A percentile compares a stretch with the other conserved stretches of the same genome.
Evolutionary conservation across 2,329 filamentous ascomycete species (phyloP).

Genomic region (Polytolypa hystricis): DNA sequence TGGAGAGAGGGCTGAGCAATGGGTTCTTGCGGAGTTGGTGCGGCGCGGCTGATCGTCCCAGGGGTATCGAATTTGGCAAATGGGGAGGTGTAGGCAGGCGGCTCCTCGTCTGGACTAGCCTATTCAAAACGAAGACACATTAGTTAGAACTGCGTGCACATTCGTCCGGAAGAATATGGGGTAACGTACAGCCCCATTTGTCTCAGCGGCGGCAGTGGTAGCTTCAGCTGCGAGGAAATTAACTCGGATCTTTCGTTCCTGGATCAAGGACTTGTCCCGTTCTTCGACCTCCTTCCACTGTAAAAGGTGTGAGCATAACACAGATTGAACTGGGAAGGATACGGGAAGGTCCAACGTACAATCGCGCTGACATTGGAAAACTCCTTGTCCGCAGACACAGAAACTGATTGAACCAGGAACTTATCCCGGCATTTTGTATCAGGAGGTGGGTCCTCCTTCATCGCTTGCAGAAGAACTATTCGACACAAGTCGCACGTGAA

Average conservation of each 20-base stretch:
- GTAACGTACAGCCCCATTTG: conserved; percentile 28
- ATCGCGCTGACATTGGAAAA: conserved; percentile 70
- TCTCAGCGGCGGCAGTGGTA: conserved; percentile 14
- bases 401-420: conserved; percentile 88
- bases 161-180: neutral
- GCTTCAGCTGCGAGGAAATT: conserved; percentile 61
- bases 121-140: too few relatives aligned
- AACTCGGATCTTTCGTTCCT: conserved; percentile 94
- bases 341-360: conserved; percentile 47
- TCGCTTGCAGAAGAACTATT: conserved; percentile 84
- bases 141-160: too few relatives aligned
- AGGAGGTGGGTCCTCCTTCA: conserved; percentile 83
- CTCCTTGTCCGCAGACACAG: conserved; percentile 73
- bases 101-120: conserved; percentile 31
- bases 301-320: conserved; percentile 13
- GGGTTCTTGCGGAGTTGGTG: conserved; percentile 13
- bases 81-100: conserved; percentile 46
- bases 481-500: conserved; percentile 3
- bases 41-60: conserved; percentile 32
- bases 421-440: conserved; percentile 94
- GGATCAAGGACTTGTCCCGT: conserved; percentile 62
- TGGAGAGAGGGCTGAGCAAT: too few relatives aligned
- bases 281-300: conserved; percentile 69
- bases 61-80: conserved; percentile 39
- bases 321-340: neutral